Evolutionary conservation across 306 rosid species (phyloP), one percentile per base, ranked within the genome.

Genomic region (Fagus sylvatica): DNA sequence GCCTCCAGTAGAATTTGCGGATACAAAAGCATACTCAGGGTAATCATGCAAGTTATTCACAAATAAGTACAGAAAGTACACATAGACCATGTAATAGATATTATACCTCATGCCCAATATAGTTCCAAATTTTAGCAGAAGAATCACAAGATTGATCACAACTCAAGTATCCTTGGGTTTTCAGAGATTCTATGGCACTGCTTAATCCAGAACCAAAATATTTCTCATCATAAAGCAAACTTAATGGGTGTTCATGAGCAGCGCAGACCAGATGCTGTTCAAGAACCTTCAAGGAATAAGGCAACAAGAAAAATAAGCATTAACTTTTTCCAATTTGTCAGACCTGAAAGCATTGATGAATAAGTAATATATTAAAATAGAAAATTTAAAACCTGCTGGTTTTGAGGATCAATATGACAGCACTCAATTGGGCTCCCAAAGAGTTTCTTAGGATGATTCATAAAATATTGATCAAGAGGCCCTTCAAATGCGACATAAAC

Each of bases 391-490:
- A 91, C 98, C 98, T 91, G 89, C 77, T 88, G 90, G 88, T 90
- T 92, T 81, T 88, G 85, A 83, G 97, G 77, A 82, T 92, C 97
- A 80, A 89, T 77, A 77, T 89, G 96, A 84, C 98, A 95, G 85
- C 98, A 87, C 80, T 95, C 98, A 80, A 90, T 89, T 37, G 98
- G 88, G 78, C 97, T 82, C 36, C 86, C 98, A 91, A 95, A 95
- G 75, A 92, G 93, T 73, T 89, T 90, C 22, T 70, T 78, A 13
- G 98, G 98, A 79, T 90, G 80, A 59, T 86, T 87, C 98, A 92
- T 89, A 74, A 95, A 95, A 80, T 95, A 92, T 73, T 92, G 97
- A 86, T 95, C 98, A 75, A 95, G 98, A 57, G 98, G 98, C 69
- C 97, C 88, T 71, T 82, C 91, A 74, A 89, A 95, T 79, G 98